Evolutionary conservation across 352 stramenopile species (phyloP), one percentile per base, ranked within the genome.

Genomic region (Albugo laibachii): DNA sequence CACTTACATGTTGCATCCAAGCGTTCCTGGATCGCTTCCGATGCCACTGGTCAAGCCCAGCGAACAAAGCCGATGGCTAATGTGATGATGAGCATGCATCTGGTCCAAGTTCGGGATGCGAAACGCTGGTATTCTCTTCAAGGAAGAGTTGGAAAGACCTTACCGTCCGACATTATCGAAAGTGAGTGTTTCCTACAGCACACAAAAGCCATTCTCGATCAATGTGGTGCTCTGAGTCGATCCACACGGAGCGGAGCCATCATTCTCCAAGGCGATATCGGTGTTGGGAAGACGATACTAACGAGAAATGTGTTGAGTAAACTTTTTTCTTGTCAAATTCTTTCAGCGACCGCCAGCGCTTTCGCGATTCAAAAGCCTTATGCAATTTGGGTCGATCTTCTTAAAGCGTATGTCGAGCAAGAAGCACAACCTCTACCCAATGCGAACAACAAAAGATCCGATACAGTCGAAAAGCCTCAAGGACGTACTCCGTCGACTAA

Each of bases 11-110:
- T 63, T 20, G 57, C 59, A 0, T 20, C 10, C 36, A 47, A 24
- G 10, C n/a, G 3, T 11, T 47, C 42, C 15, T 10, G 14, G 2
- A 15, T 34, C 27, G 38, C 42, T 24, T 27, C n/a, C 4, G 19
- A 21, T 8, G 36, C 2, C 20, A 34, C 16, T 2, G 37, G 21
- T 3, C 45, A 41, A 24, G 18, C 31, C n/a, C 48, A 56, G 5
- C 50, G 53, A 2, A 55, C 64, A 18, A 67, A 64, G 0, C 71
- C 67, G 39, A 80, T 87, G 24, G 57, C 57, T 10, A 86, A 91
- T 27, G 52, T 87, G 37, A 86, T 87, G 77, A 69, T 83, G 36
- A 83, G 79, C 37, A 91, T 91, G 74, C 70, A 91, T 46, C 68
- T 68, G n/a, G 71, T 86, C 1, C 77, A 91, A 59, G 65, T 91